Evolutionary conservation across 257 asterid genomes (phyloP).

Genomic region (Ilex asprella): DNA sequence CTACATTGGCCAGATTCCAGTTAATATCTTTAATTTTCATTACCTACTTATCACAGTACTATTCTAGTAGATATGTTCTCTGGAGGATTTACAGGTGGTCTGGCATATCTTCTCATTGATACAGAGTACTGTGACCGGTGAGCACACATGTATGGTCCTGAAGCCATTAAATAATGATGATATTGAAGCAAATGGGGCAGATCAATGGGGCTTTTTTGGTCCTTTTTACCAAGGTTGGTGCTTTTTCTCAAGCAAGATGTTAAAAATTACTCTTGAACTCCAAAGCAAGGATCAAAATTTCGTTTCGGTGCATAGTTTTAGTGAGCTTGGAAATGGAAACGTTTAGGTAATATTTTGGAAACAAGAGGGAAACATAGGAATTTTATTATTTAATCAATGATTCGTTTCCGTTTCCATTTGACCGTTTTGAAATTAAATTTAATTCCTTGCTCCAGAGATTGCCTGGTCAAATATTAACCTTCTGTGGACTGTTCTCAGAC

Average conservation of each 20-base stretch:
- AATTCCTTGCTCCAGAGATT: neutral
- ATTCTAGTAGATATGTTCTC: conserved; percentile 3
- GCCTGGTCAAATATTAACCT: conserved; percentile 7
- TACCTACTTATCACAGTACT: conserved; percentile 6
- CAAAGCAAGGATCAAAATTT: neutral
- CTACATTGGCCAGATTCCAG: conserved; percentile 67
- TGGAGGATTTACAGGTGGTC: conserved; percentile 12
- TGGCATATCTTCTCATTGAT: conserved; percentile 19
- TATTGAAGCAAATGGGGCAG: conserved; percentile 53
- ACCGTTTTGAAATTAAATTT: neutral
- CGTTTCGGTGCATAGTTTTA: too few relatives aligned
- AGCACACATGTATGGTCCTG: conserved; percentile 86
- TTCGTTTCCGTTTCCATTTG: too few relatives aligned
- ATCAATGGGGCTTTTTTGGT: conserved; percentile 62
- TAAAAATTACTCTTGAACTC: neutral
- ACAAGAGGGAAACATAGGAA: too few relatives aligned
- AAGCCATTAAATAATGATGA: conserved; percentile 73
- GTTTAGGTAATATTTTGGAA: too few relatives aligned
- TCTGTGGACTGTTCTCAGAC: conserved; percentile 30
- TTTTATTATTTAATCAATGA: too few relatives aligned
- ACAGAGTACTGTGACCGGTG: conserved; percentile 80
- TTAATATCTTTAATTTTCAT: conserved; percentile 24
- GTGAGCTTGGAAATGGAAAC: too few relatives aligned
- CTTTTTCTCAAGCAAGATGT: conserved; percentile 1
- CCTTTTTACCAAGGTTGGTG: conserved; percentile 60